Conservation (phyloP, 495 filamentous ascomycete species). For the Hypoxylon intermedium region DNA sequence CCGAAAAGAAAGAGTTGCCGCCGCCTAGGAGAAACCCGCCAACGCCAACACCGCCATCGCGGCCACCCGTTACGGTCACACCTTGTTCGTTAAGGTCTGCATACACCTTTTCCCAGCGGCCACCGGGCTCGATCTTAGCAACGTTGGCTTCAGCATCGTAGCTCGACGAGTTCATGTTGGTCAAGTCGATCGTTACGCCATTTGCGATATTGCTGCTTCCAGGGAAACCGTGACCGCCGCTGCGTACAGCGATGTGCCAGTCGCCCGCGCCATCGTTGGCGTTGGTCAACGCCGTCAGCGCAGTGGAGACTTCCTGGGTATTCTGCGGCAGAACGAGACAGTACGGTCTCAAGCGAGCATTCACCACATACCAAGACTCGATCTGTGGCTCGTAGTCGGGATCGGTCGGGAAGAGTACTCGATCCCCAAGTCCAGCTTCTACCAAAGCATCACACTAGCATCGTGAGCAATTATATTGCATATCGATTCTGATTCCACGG, state of each 20-base stretch:
- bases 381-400: slow-evolving; percentile 34
- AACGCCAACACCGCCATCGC: slow-evolving; percentile 51
- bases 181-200: slow-evolving; percentile 62
- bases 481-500: neutral
- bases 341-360: slow-evolving; percentile 42
- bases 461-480: neutral
- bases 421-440: slow-evolving; percentile 32
- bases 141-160: slow-evolving; percentile 49
- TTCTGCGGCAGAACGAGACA: slow-evolving; percentile 50
- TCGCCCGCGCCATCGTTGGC: slow-evolving; percentile 43
- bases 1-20: slow-evolving; percentile 51
- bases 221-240: slow-evolving; percentile 53
- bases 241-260: slow-evolving; percentile 56
- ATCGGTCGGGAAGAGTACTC: slow-evolving; percentile 34
- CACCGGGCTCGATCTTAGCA: slow-evolving; percentile 53
- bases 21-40: slow-evolving; percentile 54
- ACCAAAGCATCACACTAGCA: slow-evolving; percentile 36
- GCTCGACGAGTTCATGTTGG: slow-evolving; percentile 48
- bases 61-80: slow-evolving; percentile 50
- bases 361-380: slow-evolving; percentile 55
- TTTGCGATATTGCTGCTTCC: slow-evolving; percentile 50
- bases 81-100: slow-evolving; percentile 41
- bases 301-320: slow-evolving; percentile 46
- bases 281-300: slow-evolving; percentile 40
- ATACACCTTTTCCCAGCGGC: slow-evolving; percentile 56